Conservation (phyloP, 2,329 filamentous ascomycete genomes). For the Epichloe uncinata region DNA sequence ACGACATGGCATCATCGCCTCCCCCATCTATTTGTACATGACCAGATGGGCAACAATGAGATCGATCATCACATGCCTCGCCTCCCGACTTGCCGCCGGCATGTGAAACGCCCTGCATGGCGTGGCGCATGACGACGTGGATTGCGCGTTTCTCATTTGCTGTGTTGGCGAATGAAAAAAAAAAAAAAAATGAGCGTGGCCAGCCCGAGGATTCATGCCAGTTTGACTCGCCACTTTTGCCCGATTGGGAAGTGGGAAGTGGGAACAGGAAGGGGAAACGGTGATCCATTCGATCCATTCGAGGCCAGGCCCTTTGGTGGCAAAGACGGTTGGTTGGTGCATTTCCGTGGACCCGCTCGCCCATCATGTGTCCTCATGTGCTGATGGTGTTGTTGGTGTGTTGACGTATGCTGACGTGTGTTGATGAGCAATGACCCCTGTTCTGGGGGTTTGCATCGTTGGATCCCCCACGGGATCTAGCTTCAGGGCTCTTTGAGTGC, state of each 20-base stretch:
- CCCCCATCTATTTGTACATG: background rate
- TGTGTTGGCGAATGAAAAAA: slow-evolving; percentile 1
- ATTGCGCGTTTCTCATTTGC: background rate
- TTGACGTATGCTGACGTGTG: too few species aligned
- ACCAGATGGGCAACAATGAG: background rate
- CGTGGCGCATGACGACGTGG: background rate
- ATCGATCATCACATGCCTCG: slow-evolving; percentile 1
- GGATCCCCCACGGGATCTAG: too few species aligned
- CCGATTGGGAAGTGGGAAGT: background rate
- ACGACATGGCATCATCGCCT: background rate
- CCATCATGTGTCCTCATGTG: too few species aligned
- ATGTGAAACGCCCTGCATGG: background rate
- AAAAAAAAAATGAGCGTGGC: background rate
- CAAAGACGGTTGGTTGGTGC: too few species aligned
- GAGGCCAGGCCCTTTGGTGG: too few species aligned
- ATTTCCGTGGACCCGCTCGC: too few species aligned
- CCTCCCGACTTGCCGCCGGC: background rate
- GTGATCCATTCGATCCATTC: too few species aligned
- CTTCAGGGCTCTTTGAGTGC: too few species aligned
- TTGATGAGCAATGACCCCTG: too few species aligned
- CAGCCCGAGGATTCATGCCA: background rate
- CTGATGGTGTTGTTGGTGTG: too few species aligned
- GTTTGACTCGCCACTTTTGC: slow-evolving; percentile 4
- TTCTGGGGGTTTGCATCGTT: too few species aligned
- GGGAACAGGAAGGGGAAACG: too few species aligned